A percentile compares a stretch with the other conserved stretches of the same genome.
Evolutionary conservation across 768 basidiomycete species (phyloP).

Genomic region (Hericium erinaceus): DNA sequence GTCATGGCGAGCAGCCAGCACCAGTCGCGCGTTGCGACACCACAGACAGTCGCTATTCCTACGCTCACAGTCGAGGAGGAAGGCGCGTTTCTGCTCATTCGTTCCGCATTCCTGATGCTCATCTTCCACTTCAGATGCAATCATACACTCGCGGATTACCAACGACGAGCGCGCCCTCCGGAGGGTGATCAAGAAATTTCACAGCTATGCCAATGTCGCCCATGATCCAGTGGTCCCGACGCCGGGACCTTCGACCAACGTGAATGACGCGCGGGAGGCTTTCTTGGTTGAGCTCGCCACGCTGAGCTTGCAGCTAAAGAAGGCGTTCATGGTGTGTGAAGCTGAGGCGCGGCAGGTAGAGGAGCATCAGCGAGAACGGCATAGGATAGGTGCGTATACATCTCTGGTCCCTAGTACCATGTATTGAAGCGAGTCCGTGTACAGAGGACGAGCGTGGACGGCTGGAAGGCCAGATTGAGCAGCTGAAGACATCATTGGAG

Average conservation of each 20-base stretch:
- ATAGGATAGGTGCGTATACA: slow-evolving; percentile 52
- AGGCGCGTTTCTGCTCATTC: slow-evolving; percentile 28
- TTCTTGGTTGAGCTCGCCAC: slow-evolving; percentile 72
- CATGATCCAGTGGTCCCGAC: slow-evolving; percentile 34
- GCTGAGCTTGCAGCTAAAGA: slow-evolving; percentile 67
- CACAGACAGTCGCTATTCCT: slow-evolving; percentile 24
- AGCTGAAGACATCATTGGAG: slow-evolving; percentile 67
- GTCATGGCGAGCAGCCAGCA: neutral
- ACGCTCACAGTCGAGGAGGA: slow-evolving; percentile 54
- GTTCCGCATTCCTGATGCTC: neutral
- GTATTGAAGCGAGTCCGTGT: slow-evolving; percentile 3
- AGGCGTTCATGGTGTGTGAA: slow-evolving; percentile 76
- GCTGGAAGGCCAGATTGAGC: slow-evolving; percentile 61
- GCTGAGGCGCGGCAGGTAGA: slow-evolving; percentile 81
- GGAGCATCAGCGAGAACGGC: slow-evolving; percentile 67
- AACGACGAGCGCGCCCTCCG: slow-evolving; percentile 76
- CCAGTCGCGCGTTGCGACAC: neutral
- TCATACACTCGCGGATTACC: slow-evolving; percentile 72
- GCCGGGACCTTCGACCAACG: slow-evolving; percentile 18
- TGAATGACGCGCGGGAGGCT: slow-evolving; percentile 51
- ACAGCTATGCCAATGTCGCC: slow-evolving; percentile 55
- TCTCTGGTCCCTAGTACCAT: neutral
- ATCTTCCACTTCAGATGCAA: slow-evolving; percentile 44
- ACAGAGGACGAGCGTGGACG: slow-evolving; percentile 65
- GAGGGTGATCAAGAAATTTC: slow-evolving; percentile 75